These are phyloP conservation scores for Pseudonitzschia pungens DNA, from an alignment of 108 stramenopile genomes.

Conservation along the genomic window DNA sequence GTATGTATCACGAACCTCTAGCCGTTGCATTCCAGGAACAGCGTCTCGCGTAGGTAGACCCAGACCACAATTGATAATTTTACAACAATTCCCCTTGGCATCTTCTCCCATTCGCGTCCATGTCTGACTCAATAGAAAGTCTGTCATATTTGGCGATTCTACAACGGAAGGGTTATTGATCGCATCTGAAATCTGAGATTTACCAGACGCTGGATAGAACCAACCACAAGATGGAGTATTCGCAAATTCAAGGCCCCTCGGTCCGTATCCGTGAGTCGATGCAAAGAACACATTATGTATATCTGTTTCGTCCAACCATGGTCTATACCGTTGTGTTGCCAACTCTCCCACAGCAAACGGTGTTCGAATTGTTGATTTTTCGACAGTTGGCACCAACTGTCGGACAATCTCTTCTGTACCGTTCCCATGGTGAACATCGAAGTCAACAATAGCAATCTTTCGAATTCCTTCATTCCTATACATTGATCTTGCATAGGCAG, in stretches of 20 bases:
- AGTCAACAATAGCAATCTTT: slow-evolving; percentile 89
- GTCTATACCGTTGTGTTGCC: slow-evolving; percentile 69
- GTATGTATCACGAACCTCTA: slow-evolving; percentile 85
- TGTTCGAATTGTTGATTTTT: slow-evolving; percentile 67
- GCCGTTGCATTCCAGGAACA: slow-evolving; percentile 79
- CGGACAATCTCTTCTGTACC: slow-evolving; percentile 95
- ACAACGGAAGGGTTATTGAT: slow-evolving; percentile 59
- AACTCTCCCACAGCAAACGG: slow-evolving; percentile 81
- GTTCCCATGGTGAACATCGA: slow-evolving; percentile 97
- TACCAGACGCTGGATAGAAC: slow-evolving; percentile 90
- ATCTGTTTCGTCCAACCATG: slow-evolving; percentile 92
- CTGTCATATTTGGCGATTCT: slow-evolving; percentile 67
- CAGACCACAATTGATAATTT: slow-evolving; percentile 85
- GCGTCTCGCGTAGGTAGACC: slow-evolving; percentile 68
- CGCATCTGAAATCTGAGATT: slow-evolving; percentile 60
- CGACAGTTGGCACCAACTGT: slow-evolving; percentile 77
- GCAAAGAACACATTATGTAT: slow-evolving; percentile 90
- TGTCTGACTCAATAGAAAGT: slow-evolving; percentile 81
- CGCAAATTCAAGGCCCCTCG: slow-evolving; percentile 65
- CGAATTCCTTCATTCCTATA: slow-evolving; percentile 81
- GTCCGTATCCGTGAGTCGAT: slow-evolving; percentile 90
- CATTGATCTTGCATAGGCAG: slow-evolving; percentile 94
- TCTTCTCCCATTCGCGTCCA: slow-evolving; percentile 89
- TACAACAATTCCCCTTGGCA: slow-evolving; percentile 71
- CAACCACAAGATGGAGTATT: slow-evolving; percentile 68